Evolutionary conservation across 495 filamentous ascomycete genomes (phyloP).

Genomic region (Paragyromitra xinjiangensis): DNA sequence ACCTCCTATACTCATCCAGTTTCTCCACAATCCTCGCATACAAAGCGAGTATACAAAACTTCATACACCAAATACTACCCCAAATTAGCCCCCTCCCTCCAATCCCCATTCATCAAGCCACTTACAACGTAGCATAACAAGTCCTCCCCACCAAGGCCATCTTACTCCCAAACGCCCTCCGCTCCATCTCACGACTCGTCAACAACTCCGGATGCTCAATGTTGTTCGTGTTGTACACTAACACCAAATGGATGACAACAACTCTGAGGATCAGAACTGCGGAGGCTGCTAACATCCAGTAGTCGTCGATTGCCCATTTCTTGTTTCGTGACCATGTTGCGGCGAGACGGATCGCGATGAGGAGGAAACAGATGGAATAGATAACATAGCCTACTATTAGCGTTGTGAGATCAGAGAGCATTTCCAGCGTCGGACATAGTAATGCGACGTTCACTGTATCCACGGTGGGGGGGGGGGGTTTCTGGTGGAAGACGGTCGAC

Average conservation of each 20-base stretch:
- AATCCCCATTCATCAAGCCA: neutral
- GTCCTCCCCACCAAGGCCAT: slow-evolving; percentile 42
- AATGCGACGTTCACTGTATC: slow-evolving; percentile 9
- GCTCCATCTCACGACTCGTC: slow-evolving; percentile 13
- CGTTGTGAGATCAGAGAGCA: slow-evolving; percentile 36
- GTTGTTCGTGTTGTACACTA: slow-evolving; percentile 41
- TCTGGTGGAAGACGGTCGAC: neutral
- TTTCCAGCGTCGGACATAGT: slow-evolving; percentile 41
- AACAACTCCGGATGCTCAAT: neutral
- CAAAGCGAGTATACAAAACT: slow-evolving; percentile 47
- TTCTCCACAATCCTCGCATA: slow-evolving; percentile 42
- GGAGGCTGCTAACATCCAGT: slow-evolving; percentile 44
- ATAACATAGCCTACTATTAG: slow-evolving; percentile 47
- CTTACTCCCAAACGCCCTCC: slow-evolving; percentile 54
- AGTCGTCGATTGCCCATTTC: slow-evolving; percentile 45
- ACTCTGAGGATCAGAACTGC: slow-evolving; percentile 18
- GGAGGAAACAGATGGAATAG: slow-evolving; percentile 34
- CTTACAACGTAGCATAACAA: slow-evolving; percentile 53
- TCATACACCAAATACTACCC: slow-evolving; percentile 50
- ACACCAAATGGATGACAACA: slow-evolving; percentile 26
- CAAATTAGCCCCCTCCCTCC: no score
- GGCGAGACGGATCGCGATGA: slow-evolving; percentile 36
- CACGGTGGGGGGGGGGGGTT: no score
- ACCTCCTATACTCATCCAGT: slow-evolving; percentile 38
- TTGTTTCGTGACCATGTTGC: slow-evolving; percentile 21